Conservation (phyloP, 495 filamentous ascomycete species). For the Margaritispora aquatica region DNA sequence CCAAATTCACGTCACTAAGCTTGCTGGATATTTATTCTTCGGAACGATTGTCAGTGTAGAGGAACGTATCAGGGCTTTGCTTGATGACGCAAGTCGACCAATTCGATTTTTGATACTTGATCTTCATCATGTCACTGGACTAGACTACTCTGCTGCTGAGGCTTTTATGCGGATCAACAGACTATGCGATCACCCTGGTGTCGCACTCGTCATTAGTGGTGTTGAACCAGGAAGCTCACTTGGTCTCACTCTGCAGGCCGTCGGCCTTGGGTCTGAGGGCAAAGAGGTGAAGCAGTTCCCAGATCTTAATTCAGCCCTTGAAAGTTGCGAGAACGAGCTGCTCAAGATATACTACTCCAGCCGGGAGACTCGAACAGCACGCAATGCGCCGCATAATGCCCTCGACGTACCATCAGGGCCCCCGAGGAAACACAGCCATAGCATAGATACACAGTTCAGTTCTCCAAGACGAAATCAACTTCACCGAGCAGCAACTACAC, state of each 20-base stretch:
- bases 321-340: constrained; percentile 92
- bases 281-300: constrained; percentile 71
- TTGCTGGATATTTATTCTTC: constrained; percentile 91
- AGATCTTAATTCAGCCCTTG: constrained; percentile 86
- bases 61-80: constrained; percentile 70
- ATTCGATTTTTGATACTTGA: constrained; percentile 91
- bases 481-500: constrained; percentile 67
- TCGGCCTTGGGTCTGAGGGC: constrained; percentile 54
- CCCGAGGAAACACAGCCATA: constrained; percentile 22
- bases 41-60: constrained; percentile 95
- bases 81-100: constrained; percentile 67
- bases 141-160: constrained; percentile 94
- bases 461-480: constrained; percentile 77
- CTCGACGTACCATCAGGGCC: constrained; percentile 46
- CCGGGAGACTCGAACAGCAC: constrained; percentile 34
- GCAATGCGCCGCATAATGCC: constrained; percentile 28
- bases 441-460: constrained; percentile 50
- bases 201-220: constrained; percentile 76
- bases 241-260: constrained; percentile 69
- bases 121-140: constrained; percentile 78
- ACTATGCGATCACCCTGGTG: constrained; percentile 62
- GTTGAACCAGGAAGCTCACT: constrained; percentile 66
- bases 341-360: constrained; percentile 74
- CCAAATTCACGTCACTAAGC: constrained; percentile 84
- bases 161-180: constrained; percentile 89